Percentiles rank a stretch among this genome's conserved stretches.
These are phyloP conservation scores for Ceratorhiza oryzae-sativae DNA, from an alignment of 1,284 basidiomycete genomes.

Conservation along the genomic window DNA sequence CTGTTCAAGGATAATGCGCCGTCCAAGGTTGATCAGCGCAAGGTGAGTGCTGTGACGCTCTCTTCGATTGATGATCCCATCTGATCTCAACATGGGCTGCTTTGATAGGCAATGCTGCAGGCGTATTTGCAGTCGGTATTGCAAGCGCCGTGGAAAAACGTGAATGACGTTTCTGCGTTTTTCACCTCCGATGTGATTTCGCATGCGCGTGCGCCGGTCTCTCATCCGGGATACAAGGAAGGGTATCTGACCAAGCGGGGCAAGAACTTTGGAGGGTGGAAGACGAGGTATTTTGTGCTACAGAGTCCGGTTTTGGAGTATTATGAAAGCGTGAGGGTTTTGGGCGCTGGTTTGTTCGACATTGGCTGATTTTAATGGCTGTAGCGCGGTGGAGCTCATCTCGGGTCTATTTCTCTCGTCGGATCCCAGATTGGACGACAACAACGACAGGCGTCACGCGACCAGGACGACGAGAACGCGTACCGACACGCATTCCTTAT, in stretches of 20 bases:
- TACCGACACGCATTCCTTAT: conserved; percentile 97
- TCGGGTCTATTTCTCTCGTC: conserved; percentile 86
- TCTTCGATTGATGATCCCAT: not conserved
- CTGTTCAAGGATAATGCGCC: conserved; percentile 98
- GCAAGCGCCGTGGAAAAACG: conserved; percentile 82
- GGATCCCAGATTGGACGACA: conserved; percentile 87
- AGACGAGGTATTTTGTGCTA: conserved; percentile 92
- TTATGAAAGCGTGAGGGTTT: conserved; percentile 85
- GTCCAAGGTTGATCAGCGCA: conserved; percentile 93
- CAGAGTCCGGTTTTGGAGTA: conserved; percentile 89
- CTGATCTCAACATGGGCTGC: conserved; percentile 25
- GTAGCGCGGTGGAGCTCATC: conserved; percentile 86
- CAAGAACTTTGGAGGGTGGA: conserved; percentile 96
- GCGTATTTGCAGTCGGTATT: conserved; percentile 88
- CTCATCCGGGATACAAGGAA: conserved; percentile 87
- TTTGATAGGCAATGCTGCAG: conserved; percentile 75
- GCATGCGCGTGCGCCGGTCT: conserved; percentile 72
- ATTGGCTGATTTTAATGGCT: conserved; percentile 32
- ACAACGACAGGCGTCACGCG: conserved; percentile 58
- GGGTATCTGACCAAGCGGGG: conserved; percentile 97
- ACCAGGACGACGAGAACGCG: conserved; percentile 84
- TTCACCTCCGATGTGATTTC: conserved; percentile 88
- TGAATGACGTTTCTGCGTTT: conserved; percentile 90
- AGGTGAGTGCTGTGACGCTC: conserved; percentile 61
- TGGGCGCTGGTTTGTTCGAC: conserved; percentile 30